Evolutionary conservation across 2,329 filamentous ascomycete species (phyloP).

Genomic region (Thelonectria olida): DNA sequence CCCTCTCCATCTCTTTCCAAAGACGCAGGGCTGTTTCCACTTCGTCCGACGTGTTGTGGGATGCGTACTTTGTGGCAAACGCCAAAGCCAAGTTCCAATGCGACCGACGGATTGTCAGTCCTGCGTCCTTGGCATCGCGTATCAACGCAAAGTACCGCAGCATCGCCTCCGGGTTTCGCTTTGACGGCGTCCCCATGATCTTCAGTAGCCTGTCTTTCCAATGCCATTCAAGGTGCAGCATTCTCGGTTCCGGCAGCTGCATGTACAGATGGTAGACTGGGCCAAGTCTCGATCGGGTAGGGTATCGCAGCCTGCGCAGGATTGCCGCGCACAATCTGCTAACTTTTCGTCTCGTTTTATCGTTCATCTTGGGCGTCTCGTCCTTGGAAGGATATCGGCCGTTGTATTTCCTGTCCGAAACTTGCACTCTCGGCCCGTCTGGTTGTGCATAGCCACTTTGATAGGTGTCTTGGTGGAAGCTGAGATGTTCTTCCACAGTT

Average conservation of each 20-base stretch:
- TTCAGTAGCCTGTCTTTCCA: slow-evolving; percentile 73
- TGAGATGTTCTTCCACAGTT: slow-evolving; percentile 62
- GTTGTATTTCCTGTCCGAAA: slow-evolving; percentile 63
- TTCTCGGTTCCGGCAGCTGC: slow-evolving; percentile 60
- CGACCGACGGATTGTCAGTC: slow-evolving; percentile 70
- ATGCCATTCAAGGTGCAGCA: slow-evolving; percentile 57
- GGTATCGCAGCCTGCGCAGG: slow-evolving; percentile 52
- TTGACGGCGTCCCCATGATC: slow-evolving; percentile 71
- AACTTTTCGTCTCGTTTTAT: slow-evolving; percentile 48
- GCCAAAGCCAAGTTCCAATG: slow-evolving; percentile 90
- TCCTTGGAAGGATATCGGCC: slow-evolving; percentile 54
- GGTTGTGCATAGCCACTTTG: slow-evolving; percentile 62
- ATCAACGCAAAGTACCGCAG: slow-evolving; percentile 84
- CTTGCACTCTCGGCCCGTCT: slow-evolving; percentile 56
- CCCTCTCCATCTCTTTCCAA: slow-evolving; percentile 90
- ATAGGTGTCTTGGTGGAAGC: slow-evolving; percentile 62
- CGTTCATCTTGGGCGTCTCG: slow-evolving; percentile 48
- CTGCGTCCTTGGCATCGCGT: slow-evolving; percentile 81
- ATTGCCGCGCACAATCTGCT: slow-evolving; percentile 53
- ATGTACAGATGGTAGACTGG: slow-evolving; percentile 60
- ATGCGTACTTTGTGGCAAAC: slow-evolving; percentile 78
- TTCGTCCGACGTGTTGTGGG: slow-evolving; percentile 67
- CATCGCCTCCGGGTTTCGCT: slow-evolving; percentile 70
- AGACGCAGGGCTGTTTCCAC: slow-evolving; percentile 71
- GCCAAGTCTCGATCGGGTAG: slow-evolving; percentile 51